These are phyloP conservation scores for Gossypium turneri DNA, from an alignment of 345 rosid genomes.

Conservation along the genomic window DNA sequence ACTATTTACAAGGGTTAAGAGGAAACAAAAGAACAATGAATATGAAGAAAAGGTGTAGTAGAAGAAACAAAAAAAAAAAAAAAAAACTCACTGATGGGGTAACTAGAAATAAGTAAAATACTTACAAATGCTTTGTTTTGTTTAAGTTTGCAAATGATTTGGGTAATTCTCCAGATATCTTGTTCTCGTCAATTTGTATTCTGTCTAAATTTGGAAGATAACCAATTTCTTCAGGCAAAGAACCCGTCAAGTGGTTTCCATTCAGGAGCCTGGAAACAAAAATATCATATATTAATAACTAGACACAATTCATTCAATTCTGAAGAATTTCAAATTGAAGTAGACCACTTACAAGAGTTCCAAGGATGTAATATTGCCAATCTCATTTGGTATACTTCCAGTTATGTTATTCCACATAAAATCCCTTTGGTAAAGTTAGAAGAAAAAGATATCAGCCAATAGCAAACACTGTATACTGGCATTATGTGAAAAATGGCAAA, in stretches of 20 bases:
- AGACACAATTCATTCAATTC: constrained; percentile 9
- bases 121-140: constrained; percentile 93
- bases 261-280: constrained; percentile 68
- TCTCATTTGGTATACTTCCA: constrained; percentile 88
- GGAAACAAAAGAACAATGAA: too few species aligned
- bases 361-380: constrained; percentile 71
- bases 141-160: constrained; percentile 72
- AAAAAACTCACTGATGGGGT: background rate
- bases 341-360: constrained; percentile 68
- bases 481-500: constrained; percentile 1
- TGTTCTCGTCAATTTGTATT: constrained; percentile 90
- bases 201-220: constrained; percentile 79
- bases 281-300: constrained; percentile 21
- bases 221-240: constrained; percentile 87
- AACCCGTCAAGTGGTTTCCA: constrained; percentile 79
- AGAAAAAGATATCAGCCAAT: constrained; percentile 14
- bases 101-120: constrained; percentile 20
- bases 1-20: too few species aligned
- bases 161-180: constrained; percentile 79
- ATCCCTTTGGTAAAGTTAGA: constrained; percentile 47
- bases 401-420: constrained; percentile 90
- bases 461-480: constrained; percentile 1
- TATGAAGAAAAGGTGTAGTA: too few species aligned
- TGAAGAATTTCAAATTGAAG: background rate
- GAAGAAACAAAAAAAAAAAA: too few species aligned